These are phyloP conservation scores for Pistacia atlantica DNA, from an alignment of 345 rosid genomes.

Conservation along the genomic window DNA sequence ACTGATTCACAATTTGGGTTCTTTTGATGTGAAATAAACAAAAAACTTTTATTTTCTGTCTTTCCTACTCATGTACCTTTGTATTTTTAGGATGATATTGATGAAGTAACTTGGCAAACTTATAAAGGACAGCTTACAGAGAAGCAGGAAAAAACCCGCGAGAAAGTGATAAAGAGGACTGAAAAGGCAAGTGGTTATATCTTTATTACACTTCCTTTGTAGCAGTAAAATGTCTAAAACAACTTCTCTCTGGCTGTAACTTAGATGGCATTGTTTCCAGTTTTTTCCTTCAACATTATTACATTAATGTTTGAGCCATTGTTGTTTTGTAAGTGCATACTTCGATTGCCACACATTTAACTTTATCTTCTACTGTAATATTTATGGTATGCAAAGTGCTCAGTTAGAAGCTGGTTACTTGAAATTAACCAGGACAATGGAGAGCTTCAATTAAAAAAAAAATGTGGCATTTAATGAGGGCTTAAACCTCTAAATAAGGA, in stretches of 20 bases:
- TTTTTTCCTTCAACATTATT: background rate
- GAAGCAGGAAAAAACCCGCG: slow-evolving; percentile 94
- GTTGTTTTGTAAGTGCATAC: background rate
- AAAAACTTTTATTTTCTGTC: background rate
- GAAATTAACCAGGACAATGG: background rate
- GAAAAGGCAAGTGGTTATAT: slow-evolving; percentile 56
- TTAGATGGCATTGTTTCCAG: background rate
- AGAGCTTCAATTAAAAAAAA: background rate
- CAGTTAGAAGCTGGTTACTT: background rate
- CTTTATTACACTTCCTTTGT: slow-evolving; percentile 9
- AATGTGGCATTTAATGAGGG: too few species aligned
- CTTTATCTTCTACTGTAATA: too few species aligned
- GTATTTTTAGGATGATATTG: slow-evolving; percentile 69
- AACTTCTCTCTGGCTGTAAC: background rate
- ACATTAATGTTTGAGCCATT: background rate
- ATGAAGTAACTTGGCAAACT: slow-evolving; percentile 96
- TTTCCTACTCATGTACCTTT: slow-evolving; percentile 14
- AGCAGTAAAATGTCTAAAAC: background rate
- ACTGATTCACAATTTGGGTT: slow-evolving; percentile 2
- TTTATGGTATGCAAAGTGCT: background rate
- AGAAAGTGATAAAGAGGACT: slow-evolving; percentile 75
- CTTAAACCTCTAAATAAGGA: background rate
- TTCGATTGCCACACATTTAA: background rate
- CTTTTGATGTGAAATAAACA: background rate
- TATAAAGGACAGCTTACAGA: slow-evolving; percentile 93